Evolutionary conservation across 345 rosid genomes (phyloP).

Genomic region (Microcos paniculata): DNA sequence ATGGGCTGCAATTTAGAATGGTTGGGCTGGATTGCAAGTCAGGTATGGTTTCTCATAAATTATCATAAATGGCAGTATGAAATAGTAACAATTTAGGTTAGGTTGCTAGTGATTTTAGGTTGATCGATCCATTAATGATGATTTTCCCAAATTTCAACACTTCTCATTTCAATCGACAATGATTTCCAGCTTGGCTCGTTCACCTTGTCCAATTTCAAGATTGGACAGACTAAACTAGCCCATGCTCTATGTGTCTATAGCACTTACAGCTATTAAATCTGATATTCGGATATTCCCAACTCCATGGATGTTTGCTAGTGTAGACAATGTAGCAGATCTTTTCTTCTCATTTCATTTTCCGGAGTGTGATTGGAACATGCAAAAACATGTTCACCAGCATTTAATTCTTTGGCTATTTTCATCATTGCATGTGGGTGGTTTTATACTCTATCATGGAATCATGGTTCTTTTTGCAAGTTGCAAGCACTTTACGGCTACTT

Average conservation of each 20-base stretch:
- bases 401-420: background rate
- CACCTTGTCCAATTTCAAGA: background rate
- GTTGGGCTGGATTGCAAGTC: too few species aligned
- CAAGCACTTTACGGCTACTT: background rate
- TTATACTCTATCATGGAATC: background rate
- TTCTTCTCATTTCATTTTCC: background rate
- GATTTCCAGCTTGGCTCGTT: background rate
- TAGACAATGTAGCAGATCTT: slow-evolving; percentile 5
- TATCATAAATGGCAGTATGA: too few species aligned
- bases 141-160: background rate
- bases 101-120: background rate
- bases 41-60: too few species aligned
- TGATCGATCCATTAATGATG: background rate
- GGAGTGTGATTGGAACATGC: background rate
- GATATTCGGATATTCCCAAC: background rate
- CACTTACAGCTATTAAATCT: background rate
- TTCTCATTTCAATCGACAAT: background rate
- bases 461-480: slow-evolving; percentile 5
- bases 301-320: background rate
- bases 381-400: background rate
- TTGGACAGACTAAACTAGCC: background rate
- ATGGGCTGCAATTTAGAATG: too few species aligned
- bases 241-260: background rate
- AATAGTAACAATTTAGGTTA: background rate
- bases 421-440: slow-evolving; percentile 8